These are phyloP conservation scores for Neoscytalidium dimidiatum DNA, from an alignment of 2,329 filamentous ascomycete species.

Conservation along the genomic window DNA sequence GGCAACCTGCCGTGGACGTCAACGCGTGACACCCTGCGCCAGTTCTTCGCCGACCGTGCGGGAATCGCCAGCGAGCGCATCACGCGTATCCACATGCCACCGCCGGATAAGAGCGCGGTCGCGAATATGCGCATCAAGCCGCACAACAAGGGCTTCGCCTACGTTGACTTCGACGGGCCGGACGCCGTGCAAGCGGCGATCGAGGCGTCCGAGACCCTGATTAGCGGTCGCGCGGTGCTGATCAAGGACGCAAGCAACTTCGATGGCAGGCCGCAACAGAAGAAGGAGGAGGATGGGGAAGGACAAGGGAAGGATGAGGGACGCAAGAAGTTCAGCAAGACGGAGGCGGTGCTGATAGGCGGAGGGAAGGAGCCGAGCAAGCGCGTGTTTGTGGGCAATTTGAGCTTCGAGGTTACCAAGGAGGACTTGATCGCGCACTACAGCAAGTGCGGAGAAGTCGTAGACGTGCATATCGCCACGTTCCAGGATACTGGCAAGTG, in stretches of 20 bases:
- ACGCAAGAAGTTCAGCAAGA: constrained; percentile 8
- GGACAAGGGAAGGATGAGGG: constrained; percentile 45
- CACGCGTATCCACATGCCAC: constrained; percentile 81
- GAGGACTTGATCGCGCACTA: constrained; percentile 82
- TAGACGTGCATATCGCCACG: constrained; percentile 84
- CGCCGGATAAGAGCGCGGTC: constrained; percentile 41
- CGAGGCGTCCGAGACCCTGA: constrained; percentile 79
- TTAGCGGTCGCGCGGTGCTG: constrained; percentile 75
- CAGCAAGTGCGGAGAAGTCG: constrained; percentile 78
- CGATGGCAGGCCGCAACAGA: constrained; percentile 80
- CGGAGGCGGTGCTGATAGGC: constrained; percentile 22
- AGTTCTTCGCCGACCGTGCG: constrained; percentile 75
- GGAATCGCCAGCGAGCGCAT: constrained; percentile 65
- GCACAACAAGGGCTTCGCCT: constrained; percentile 92
- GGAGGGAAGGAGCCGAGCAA: constrained; percentile 68
- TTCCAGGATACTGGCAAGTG: constrained; percentile 98
- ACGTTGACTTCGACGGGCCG: constrained; percentile 80
- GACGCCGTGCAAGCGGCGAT: constrained; percentile 75
- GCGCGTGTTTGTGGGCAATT: constrained; percentile 75
- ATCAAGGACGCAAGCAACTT: constrained; percentile 94
- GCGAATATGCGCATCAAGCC: constrained; percentile 50
- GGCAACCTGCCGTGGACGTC: constrained; percentile 88
- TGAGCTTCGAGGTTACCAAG: constrained; percentile 59
- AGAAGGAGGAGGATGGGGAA: constrained; percentile 41
- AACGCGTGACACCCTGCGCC: constrained; percentile 72